Base-by-base conservation (phyloP, 352 stramenopile genomes). In the Globisporangium iwayamae region DNA sequence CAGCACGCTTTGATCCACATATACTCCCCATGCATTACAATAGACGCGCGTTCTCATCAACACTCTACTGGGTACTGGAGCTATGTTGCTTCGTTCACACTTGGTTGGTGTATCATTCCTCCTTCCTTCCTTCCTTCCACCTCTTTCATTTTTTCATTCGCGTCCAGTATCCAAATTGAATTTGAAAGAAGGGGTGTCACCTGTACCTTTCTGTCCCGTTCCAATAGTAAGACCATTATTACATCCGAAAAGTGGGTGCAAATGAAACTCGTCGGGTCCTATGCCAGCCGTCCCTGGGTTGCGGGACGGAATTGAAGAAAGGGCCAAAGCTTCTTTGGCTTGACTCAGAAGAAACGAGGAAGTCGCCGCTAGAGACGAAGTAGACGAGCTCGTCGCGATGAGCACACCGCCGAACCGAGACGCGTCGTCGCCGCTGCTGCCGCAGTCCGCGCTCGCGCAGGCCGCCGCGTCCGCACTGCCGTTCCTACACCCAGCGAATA, bases 391-490 rank as follows among this genome's bases (percentile, higher is more conserved):
- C 38, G 20, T 41, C 10, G 36, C 36, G 36, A 66, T 55, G 53
- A 67, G 47, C 36, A 34, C 59, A 14, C 48, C 48, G 25, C 48
- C 41, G 45, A 62, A 62, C 54, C 62, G 53, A 18, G 62, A 62
- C 64, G 58, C 69, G 48, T 63, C 72, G 67, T 63, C 76, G 72
- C 81, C 63, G 64, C 80, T 79, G 73, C 60, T 85, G 67, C 76
- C 77, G 68, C 81, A 87, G 72, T 90, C 77, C 47, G 75, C 72
- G 63, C 71, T 78, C 7, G 80, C 72, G 54, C 80, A 80, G 69
- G 77, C 72, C 14, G 75, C 73, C 0, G 78, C 67, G 0, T 75
- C 76, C 3, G 79, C 79, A 38, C 82, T 84, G 56, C 76, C 76
- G 13, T 87, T 85, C 63, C 62, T 67, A 22, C 63, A 67, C 16